These are phyloP conservation scores for Cardiosporidium cionae DNA, from an alignment of 169 alveolate genomes.

Conservation along the genomic window DNA sequence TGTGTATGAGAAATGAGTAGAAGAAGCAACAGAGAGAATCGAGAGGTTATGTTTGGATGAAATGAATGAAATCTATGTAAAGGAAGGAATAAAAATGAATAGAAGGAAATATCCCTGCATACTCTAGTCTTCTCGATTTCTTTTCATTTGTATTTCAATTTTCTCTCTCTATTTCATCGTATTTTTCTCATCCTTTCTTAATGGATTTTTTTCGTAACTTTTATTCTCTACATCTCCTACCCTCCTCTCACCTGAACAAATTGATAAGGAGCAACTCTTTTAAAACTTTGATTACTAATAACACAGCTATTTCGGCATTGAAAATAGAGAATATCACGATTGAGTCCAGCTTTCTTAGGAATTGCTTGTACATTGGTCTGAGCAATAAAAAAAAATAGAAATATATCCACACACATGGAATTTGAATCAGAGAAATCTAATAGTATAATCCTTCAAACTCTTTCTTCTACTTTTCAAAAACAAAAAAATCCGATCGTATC, in stretches of 20 bases:
- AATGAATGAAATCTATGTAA: no score
- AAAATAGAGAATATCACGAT: slow-evolving; percentile 17
- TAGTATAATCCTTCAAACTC: neutral
- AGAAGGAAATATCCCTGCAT: no score
- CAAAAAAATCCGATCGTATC: neutral
- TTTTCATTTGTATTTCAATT: neutral
- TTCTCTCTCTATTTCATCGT: neutral
- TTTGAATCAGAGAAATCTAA: neutral
- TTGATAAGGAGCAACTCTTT: neutral
- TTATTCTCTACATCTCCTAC: neutral
- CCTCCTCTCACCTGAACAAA: slow-evolving; percentile 14
- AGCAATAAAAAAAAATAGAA: neutral
- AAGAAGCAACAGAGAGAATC: no score
- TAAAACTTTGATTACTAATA: slow-evolving; percentile 11
- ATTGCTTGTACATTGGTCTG: slow-evolving; percentile 1
- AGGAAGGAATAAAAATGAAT: no score
- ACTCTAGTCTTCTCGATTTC: no score
- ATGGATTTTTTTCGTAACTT: no score
- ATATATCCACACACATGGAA: neutral
- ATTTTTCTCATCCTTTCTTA: no score
- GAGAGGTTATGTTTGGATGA: no score
- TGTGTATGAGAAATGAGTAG: no score
- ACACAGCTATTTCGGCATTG: slow-evolving; percentile 14
- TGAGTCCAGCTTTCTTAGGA: slow-evolving; percentile 11
- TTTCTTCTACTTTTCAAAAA: neutral